A percentile compares a stretch with the other conserved stretches of the same genome.
Evolutionary conservation across 2,329 filamentous ascomycete species (phyloP).

Genomic region (Cladophialophora carrionii): DNA sequence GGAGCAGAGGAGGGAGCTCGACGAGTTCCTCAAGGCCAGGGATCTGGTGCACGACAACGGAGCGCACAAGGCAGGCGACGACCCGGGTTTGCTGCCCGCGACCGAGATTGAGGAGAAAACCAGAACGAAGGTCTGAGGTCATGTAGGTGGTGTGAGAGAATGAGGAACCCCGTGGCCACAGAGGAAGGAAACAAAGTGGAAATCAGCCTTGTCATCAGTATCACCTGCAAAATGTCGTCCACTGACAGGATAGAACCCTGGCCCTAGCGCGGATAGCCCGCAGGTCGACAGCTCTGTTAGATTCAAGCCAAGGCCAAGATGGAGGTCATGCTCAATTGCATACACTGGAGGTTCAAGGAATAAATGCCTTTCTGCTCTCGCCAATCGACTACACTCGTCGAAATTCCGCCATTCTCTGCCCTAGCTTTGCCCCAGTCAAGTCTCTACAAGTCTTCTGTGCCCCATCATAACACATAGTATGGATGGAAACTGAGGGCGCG

Average conservation of each 20-base stretch:
- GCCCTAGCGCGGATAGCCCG: not conserved
- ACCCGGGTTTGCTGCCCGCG: not conserved
- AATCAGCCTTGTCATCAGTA: not conserved
- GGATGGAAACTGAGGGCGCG: not conserved
- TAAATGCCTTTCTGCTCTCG: not conserved
- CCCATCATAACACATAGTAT: not conserved
- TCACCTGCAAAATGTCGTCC: not conserved
- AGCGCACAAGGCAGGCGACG: not conserved
- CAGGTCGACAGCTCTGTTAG: not conserved
- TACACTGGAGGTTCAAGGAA: not conserved
- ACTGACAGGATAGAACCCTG: not conserved
- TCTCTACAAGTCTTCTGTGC: not conserved
- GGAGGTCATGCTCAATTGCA: not conserved
- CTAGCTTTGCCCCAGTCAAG: not conserved
- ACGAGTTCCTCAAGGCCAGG: conserved; percentile 28
- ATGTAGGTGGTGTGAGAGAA: not conserved
- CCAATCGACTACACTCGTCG: not conserved
- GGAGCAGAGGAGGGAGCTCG: conserved; percentile 40
- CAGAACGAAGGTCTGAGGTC: not conserved
- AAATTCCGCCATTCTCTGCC: not conserved
- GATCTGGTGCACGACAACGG: conserved; percentile 22
- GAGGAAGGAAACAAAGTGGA: not conserved
- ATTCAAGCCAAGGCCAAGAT: not conserved
- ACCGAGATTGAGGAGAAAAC: conserved; percentile 4
- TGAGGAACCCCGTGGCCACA: not conserved